Evolutionary conservation across 2,329 filamentous ascomycete species (phyloP), one percentile per base, ranked within the genome.

Genomic region (Trichophyton schoenleinii): DNA sequence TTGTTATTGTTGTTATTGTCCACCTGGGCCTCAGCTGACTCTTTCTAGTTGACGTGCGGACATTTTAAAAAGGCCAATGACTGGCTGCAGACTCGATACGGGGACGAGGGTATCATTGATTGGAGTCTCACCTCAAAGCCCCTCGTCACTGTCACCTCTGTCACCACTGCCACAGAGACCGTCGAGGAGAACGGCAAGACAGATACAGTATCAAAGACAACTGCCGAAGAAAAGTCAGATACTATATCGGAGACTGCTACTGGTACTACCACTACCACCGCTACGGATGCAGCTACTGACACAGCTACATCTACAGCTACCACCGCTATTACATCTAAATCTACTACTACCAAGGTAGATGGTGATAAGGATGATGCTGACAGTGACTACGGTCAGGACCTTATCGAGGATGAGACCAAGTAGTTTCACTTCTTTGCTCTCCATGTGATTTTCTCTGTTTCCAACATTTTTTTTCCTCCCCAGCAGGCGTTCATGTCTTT

Each of bases 1-100:
- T 22, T 22, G 22, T 22, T 22, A 2, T 22, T n/a, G 15, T 13
- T 38, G 36, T 44, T 18, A 11, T 48, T 44, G 20, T 38, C 15
- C 18, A 11, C 48, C 42, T 34, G 36, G 1, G 34, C 25, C n/a
- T 42, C 1, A 4, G 41, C 28, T 60, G 7, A 42, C 22, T 25
- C 13, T 53, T 18, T 67, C n/a, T 63, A 78, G 73, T 74, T 78
- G 42, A 69, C 70, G 52, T 76, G 77, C 49, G 73, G 72, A 20
- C 76, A 78, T 67, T 78, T 78, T 67, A 77, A 75, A 64, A 77
- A 78, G 64, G 75, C 77, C 70, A 77, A 80, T 59, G 66, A 74
- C 34, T 99, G 94, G 94, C 78, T 99, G 22, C 78, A 81, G 60
- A 73, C 80, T 67, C 80, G 87, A 62, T 96, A 97, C 73, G 94